These are phyloP conservation scores for Sistotremastrum niveocremeum DNA, from an alignment of 768 basidiomycete species.

Conservation along the genomic window DNA sequence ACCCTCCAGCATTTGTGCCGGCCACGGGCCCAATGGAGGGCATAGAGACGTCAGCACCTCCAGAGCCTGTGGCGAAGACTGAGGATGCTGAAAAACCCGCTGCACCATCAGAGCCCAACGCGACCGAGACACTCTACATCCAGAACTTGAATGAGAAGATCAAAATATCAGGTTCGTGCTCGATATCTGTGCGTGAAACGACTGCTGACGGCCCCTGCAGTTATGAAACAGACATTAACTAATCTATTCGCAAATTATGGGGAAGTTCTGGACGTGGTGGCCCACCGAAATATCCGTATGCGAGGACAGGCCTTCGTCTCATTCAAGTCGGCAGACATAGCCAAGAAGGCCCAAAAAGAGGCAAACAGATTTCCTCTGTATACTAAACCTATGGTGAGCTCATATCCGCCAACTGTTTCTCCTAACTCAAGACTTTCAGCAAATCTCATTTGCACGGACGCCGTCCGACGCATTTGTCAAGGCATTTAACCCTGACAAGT, in stretches of 20 bases:
- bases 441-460: slow-evolving; percentile 87
- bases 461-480: slow-evolving; percentile 86
- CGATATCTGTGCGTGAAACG: slow-evolving; percentile 2
- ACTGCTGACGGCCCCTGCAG: slow-evolving; percentile 24
- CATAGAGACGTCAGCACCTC: slow-evolving; percentile 6
- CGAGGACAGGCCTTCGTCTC: slow-evolving; percentile 97
- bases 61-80: background rate
- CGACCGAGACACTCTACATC: slow-evolving; percentile 84
- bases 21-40: background rate
- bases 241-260: slow-evolving; percentile 91
- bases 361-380: slow-evolving; percentile 91
- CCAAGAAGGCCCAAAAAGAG: slow-evolving; percentile 82
- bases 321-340: slow-evolving; percentile 70
- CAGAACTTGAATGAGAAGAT: slow-evolving; percentile 96
- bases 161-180: slow-evolving; percentile 50
- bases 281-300: slow-evolving; percentile 92
- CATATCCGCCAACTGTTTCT: background rate
- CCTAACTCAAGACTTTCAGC: slow-evolving; percentile 31
- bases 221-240: slow-evolving; percentile 76
- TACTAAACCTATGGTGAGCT: slow-evolving; percentile 84
- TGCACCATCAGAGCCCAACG: slow-evolving; percentile 20
- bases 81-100: slow-evolving; percentile 1
- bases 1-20: background rate
- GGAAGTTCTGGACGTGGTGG: slow-evolving; percentile 87
- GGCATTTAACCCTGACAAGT: slow-evolving; percentile 47